Percentiles rank a stretch among this genome's conserved stretches.
These are phyloP conservation scores for Xylaria sp. DNA, from an alignment of 2,329 filamentous ascomycete genomes.

Conservation along the genomic window DNA sequence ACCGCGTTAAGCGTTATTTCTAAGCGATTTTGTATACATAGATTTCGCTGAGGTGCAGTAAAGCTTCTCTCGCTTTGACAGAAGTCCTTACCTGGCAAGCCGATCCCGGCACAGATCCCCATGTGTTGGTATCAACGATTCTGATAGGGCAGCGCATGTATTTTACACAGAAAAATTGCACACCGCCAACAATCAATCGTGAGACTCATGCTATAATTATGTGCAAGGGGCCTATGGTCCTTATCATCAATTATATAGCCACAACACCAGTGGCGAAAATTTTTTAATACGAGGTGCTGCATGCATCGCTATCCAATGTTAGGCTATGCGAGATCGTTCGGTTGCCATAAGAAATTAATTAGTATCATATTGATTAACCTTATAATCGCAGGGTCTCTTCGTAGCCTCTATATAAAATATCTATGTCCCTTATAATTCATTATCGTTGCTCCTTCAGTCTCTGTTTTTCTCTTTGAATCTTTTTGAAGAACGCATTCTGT, in stretches of 20 bases:
- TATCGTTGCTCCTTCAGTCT: slow-evolving; percentile 54
- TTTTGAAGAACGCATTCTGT: slow-evolving; percentile 73
- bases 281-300: not conserved
- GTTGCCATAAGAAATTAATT: not conserved
- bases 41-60: not conserved
- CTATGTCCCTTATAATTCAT: slow-evolving; percentile 2
- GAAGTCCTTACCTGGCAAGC: slow-evolving; percentile 5
- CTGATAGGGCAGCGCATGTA: slow-evolving; percentile 23
- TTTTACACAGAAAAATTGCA: slow-evolving; percentile 6
- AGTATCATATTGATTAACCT: not conserved
- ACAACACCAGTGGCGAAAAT: slow-evolving; percentile 18
- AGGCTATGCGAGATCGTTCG: not conserved
- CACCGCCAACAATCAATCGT: slow-evolving; percentile 21
- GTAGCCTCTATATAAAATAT: not conserved
- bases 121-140: slow-evolving; percentile 23
- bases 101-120: slow-evolving; percentile 22
- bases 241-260: slow-evolving; percentile 17
- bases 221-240: not conserved
- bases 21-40: not conserved
- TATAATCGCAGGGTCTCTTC: not conserved
- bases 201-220: not conserved
- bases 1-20: slow-evolving; percentile 12
- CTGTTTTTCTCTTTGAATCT: slow-evolving; percentile 70
- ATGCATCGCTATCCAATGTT: not conserved
- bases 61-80: not conserved